These are phyloP conservation scores for Candida chauliodis DNA, from an alignment of 805 yeast species.

Conservation along the genomic window DNA sequence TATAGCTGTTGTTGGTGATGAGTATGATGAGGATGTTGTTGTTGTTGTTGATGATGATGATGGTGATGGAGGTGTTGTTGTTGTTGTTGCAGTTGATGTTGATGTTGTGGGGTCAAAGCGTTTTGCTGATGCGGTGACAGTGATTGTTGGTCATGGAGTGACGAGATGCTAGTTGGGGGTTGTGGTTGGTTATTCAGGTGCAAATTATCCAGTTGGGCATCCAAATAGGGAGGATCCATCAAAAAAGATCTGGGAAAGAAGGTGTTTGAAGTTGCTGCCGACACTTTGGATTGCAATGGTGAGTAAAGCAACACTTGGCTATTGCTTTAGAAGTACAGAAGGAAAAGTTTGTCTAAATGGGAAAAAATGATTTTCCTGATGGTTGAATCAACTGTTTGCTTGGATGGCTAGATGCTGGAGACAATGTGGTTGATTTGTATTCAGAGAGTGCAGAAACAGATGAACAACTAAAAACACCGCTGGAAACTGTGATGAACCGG, in stretches of 20 bases:
- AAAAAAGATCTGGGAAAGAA: conserved; percentile 2
- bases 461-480: too few relatives aligned
- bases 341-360: too few relatives aligned
- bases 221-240: conserved; percentile 11
- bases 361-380: too few relatives aligned
- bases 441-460: too few relatives aligned
- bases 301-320: neutral
- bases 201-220: conserved; percentile 11
- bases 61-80: conserved; percentile 1
- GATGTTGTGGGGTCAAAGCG: conserved; percentile 1
- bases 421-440: too few relatives aligned
- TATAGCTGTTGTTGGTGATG: conserved; percentile 10
- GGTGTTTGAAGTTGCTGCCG: conserved; percentile 4
- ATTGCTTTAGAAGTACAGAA: too few relatives aligned
- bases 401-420: too few relatives aligned
- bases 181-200: conserved; percentile 4
- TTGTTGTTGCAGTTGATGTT: conserved; percentile 4
- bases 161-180: conserved; percentile 6
- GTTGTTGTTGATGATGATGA: conserved; percentile 5
- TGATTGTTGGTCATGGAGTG: conserved; percentile 3
- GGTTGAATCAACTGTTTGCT: too few relatives aligned
- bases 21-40: conserved; percentile 12
- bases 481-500: too few relatives aligned
- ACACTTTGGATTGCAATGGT: conserved; percentile 1
- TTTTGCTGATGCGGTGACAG: neutral